Percentiles rank a stretch among this genome's conserved stretches.
Conservation (phyloP, 352 stramenopile genomes). For the Phytophthora megakarya region DNA sequence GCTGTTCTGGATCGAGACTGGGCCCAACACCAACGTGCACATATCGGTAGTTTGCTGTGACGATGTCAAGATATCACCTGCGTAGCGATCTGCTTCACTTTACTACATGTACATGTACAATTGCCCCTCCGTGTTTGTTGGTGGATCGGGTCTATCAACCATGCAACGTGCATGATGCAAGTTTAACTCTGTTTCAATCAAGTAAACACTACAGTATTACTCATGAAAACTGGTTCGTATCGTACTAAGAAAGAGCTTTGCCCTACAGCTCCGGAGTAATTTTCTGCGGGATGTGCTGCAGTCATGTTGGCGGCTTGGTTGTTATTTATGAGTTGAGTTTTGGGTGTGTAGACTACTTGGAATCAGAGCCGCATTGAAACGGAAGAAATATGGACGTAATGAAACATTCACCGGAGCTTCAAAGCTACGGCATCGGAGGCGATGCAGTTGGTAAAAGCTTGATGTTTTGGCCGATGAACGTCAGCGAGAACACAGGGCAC, state of each 20-base stretch:
- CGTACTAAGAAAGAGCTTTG: background rate
- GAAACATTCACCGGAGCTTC: slow-evolving; percentile 5
- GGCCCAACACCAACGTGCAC: too few species aligned
- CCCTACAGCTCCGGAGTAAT: slow-evolving; percentile 20
- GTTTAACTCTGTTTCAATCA: too few species aligned
- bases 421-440: slow-evolving; percentile 47
- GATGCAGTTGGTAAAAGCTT: slow-evolving; percentile 61
- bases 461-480: slow-evolving; percentile 68
- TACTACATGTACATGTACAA: too few species aligned
- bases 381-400: slow-evolving; percentile 16
- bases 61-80: too few species aligned
- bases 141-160: too few species aligned
- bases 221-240: too few species aligned
- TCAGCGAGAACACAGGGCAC: slow-evolving; percentile 72
- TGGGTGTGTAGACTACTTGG: slow-evolving; percentile 12
- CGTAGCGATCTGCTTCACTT: too few species aligned
- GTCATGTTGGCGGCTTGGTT: slow-evolving; percentile 2
- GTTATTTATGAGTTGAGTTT: slow-evolving; percentile 26
- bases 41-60: too few species aligned
- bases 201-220: too few species aligned
- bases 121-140: too few species aligned
- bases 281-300: background rate
- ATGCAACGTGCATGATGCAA: too few species aligned
- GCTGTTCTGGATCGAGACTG: too few species aligned
- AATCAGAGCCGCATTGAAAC: slow-evolving; percentile 11